Base-by-base conservation (phyloP, 176 grass and related monocot genomes). In the Cenchrus purpureus region DNA sequence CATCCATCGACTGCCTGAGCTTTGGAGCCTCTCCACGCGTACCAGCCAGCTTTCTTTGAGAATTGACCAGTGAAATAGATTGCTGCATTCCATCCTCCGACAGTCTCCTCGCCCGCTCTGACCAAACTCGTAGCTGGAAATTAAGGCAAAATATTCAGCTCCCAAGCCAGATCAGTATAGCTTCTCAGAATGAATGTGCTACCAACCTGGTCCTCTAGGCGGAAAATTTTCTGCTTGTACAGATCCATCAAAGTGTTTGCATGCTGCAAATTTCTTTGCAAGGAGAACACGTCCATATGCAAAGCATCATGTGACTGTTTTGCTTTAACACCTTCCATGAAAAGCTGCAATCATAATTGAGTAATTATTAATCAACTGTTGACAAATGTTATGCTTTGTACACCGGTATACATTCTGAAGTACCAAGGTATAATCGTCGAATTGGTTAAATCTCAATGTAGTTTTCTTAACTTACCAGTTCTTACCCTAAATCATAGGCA, bases 261-360 rank as follows among this genome's bases (percentile, higher is more conserved):
- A 69, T 92, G 81, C 55, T 87, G 90, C 66, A 97, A 71, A 79
- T 97, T 94, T 73, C 77, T 89, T 56, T 76, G 78, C 84, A 94
- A 88, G 51, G 80, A 80, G 59, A 52, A 37, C 65, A 94, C 77
- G 48, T 90, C 92, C 63, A 76, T 83, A 64, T 63, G 82, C 76
- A 99, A 76, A 48, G 79, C 82, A 82, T 94, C 87, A 15, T 91
- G 84, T 14, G 69, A 74, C 61, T 91, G 90, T 80, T 85, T 91
- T 72, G 83, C 90, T 92, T 84, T 92, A 22, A 96, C 59, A 31
- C 92, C 91, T 46, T 94, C 90, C 84, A 94, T 92, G 80, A 97
- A 91, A 68, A 99, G 85, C 97, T 99, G 82, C 65, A 88, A 19
- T 71, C 77, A 50, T 7, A 80, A 90, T 79, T 65, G 65, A 87